Percentiles rank a stretch among this genome's conserved stretches.
Evolutionary conservation across 2,329 filamentous ascomycete genomes (phyloP).

Genomic region (Rutstroemia sp.): DNA sequence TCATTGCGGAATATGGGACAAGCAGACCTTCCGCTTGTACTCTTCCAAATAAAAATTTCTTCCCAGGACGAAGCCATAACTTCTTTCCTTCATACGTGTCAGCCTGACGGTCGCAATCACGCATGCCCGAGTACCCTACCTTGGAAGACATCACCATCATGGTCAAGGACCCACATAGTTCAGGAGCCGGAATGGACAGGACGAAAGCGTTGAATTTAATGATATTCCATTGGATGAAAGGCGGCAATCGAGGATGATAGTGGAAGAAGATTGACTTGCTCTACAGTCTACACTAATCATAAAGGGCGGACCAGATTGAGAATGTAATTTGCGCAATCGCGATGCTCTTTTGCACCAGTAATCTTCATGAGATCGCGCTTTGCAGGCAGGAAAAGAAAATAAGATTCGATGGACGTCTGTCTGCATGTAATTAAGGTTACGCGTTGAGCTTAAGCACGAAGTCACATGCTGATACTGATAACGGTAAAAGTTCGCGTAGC

Average conservation of each 20-base stretch:
- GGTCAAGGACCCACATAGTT: neutral
- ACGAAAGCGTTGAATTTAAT: neutral
- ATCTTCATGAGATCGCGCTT: neutral
- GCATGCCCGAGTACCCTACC: neutral
- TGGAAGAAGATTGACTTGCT: no score
- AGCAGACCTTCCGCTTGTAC: conserved; percentile 56
- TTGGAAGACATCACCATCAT: neutral
- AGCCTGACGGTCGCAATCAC: neutral
- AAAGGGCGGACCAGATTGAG: neutral
- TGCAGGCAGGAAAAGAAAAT: neutral
- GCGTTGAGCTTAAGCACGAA: neutral
- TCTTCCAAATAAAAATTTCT: conserved; percentile 78
- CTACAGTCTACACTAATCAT: neutral
- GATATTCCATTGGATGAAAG: neutral
- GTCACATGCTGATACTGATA: neutral
- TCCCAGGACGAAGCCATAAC: conserved; percentile 80
- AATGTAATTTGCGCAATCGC: no score
- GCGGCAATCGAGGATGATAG: neutral
- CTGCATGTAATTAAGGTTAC: no score
- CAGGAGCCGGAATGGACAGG: neutral
- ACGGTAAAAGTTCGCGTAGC: neutral
- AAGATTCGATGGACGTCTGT: no score
- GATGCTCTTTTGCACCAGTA: no score
- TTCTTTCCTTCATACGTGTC: conserved; percentile 48
- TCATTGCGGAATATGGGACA: neutral